phyloP scores from a whole-genome alignment of 2,329 filamentous ascomycete genomes.

The Cercospora zeae-maydis region DNA sequence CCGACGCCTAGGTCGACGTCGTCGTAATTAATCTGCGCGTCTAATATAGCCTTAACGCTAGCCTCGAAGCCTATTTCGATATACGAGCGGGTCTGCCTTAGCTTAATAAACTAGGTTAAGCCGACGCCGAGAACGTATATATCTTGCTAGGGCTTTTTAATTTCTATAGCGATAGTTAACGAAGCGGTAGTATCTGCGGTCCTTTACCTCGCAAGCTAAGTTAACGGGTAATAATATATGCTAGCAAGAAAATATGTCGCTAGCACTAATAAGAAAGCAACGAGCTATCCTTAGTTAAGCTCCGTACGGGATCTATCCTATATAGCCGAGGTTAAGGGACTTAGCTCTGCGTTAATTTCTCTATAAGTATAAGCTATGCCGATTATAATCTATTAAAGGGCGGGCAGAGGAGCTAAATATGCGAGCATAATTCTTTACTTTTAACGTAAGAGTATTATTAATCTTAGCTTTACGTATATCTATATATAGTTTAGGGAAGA shows the following conservation, averaged over 20 bases:
- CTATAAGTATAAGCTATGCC: not conserved
- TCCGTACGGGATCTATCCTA: not conserved
- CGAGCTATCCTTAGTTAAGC: not conserved
- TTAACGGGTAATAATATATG: not conserved
- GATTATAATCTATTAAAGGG: not conserved
- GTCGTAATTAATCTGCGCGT: conserved; percentile 90
- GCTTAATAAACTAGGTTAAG: conserved; percentile 99
- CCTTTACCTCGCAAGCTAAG: not conserved
- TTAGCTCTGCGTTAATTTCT: not conserved
- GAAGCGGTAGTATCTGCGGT: not conserved
- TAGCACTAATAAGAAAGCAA: conserved; percentile 2
- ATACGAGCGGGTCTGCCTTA: conserved; percentile 88
- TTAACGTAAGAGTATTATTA: not conserved
- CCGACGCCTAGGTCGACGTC: conserved; percentile 91
- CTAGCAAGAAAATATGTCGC: conserved; percentile 6
- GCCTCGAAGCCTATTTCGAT: conserved; percentile 92
- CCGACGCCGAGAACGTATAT: conserved; percentile 92
- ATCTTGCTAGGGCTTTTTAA: conserved; percentile 37
- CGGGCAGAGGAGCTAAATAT: not conserved
- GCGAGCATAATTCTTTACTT: not conserved
- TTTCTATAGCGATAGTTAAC: conserved; percentile 19
- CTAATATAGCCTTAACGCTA: conserved; percentile 77
- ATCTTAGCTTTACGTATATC: too few species aligned
- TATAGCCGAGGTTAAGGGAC: conserved; percentile 3
- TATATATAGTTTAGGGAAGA: too few species aligned